These are phyloP conservation scores for Ochetophila trinervis DNA, from an alignment of 306 rosid genomes.

Conservation along the genomic window DNA sequence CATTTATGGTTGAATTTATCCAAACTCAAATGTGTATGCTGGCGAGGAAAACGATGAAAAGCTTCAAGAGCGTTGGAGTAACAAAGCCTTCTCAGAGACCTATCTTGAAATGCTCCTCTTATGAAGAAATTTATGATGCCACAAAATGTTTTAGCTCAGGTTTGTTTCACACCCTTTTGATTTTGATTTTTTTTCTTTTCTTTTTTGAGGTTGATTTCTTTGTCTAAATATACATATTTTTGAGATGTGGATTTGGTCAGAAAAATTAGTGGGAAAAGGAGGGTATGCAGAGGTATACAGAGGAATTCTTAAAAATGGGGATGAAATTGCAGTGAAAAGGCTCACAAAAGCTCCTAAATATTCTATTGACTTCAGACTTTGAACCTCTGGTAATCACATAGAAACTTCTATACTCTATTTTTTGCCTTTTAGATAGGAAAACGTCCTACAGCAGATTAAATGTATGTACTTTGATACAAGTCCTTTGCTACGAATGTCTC, in stretches of 20 bases:
- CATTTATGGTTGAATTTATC: too few relatives aligned
- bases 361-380: conserved; percentile 64
- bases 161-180: conserved; percentile 7
- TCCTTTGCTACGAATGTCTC: conserved; percentile 10
- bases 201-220: not conserved
- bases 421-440: not conserved
- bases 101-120: conserved; percentile 91
- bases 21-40: conserved; percentile 22
- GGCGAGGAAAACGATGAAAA: conserved; percentile 29
- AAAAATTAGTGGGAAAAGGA: conserved; percentile 84
- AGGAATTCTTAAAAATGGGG: conserved; percentile 57
- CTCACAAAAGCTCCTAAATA: conserved; percentile 69
- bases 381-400: conserved; percentile 61
- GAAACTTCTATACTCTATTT: not conserved
- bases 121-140: conserved; percentile 59
- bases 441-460: not conserved
- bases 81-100: conserved; percentile 48
- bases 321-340: conserved; percentile 85
- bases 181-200: not conserved
- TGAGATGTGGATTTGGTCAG: conserved; percentile 34
- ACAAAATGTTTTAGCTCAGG: conserved; percentile 85
- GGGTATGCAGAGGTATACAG: conserved; percentile 91
- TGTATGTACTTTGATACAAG: not conserved
- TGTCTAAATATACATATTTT: conserved; percentile 3
- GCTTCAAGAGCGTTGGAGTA: conserved; percentile 17